A percentile compares a stretch with the other conserved stretches of the same genome.
These are phyloP conservation scores for Rubroboletus pulcherrimus DNA, from an alignment of 768 basidiomycete genomes.

Conservation along the genomic window DNA sequence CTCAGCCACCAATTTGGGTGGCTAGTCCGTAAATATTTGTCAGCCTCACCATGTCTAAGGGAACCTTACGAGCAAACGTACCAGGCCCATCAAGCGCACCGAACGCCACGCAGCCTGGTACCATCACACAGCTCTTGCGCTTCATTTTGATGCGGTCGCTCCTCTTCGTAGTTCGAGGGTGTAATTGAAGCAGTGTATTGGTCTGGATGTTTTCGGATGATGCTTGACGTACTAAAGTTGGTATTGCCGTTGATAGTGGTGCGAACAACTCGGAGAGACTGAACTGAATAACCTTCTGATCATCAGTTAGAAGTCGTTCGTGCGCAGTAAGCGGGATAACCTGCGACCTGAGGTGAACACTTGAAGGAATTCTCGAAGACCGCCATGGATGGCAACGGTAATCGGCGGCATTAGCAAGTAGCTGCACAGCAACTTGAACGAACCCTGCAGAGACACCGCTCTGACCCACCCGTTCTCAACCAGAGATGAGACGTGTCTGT, in stretches of 20 bases:
- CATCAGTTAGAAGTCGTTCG: conserved; percentile 10
- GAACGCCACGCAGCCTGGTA: conserved; percentile 12
- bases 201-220: conserved; percentile 3
- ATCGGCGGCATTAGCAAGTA: conserved; percentile 7
- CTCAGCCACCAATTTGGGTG: conserved; percentile 15
- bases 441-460: conserved; percentile 15
- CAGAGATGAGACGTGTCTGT: conserved; percentile 5
- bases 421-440: conserved; percentile 11
- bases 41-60: conserved; percentile 13
- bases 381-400: conserved; percentile 5
- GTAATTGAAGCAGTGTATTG: conserved; percentile 8
- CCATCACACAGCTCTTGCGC: conserved; percentile 14
- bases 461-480: conserved; percentile 14
- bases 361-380: conserved; percentile 13
- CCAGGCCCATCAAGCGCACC: conserved; percentile 13
- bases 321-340: conserved; percentile 3
- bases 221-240: neutral
- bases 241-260: conserved; percentile 2
- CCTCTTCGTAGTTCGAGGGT: conserved; percentile 3
- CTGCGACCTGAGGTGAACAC: neutral
- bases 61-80: conserved; percentile 8
- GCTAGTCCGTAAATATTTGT: conserved; percentile 20
- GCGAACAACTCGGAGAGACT: neutral
- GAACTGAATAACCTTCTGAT: conserved; percentile 9
- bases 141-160: conserved; percentile 5